Percentiles rank a stretch among this genome's conserved stretches.
Conservation (phyloP, 2,329 filamentous ascomycete genomes). For the Paraphoma sp. region DNA sequence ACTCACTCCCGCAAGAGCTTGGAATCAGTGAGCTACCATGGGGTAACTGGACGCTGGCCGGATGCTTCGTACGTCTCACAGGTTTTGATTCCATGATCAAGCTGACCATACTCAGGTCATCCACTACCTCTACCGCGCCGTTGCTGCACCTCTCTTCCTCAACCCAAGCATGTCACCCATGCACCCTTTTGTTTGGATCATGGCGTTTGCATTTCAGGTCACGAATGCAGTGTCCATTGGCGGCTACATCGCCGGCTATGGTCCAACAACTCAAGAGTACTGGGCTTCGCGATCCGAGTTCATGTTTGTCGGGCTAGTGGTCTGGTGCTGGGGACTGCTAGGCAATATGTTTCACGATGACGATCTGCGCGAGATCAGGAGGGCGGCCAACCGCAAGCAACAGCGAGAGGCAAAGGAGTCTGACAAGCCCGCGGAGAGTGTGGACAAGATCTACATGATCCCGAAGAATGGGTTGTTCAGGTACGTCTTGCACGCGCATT, state of each 20-base stretch:
- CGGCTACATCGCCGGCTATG: constrained; percentile 83
- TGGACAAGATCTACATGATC: constrained; percentile 86
- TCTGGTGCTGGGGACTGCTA: constrained; percentile 79
- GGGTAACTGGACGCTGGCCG: constrained; percentile 79
- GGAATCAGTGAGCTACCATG: constrained; percentile 69
- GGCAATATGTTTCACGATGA: constrained; percentile 91
- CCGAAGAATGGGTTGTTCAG: constrained; percentile 84
- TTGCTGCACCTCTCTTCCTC: constrained; percentile 77
- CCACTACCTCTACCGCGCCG: constrained; percentile 90
- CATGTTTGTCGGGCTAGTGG: constrained; percentile 68
- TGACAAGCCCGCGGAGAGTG: constrained; percentile 56
- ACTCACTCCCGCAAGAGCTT: constrained; percentile 66
- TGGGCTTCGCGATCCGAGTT: constrained; percentile 55
- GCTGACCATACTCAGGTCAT: constrained; percentile 60
- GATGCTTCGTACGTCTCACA: constrained; percentile 61
- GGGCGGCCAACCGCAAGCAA: constrained; percentile 69
- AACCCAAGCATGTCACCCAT: constrained; percentile 94
- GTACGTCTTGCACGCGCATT: constrained; percentile 88
- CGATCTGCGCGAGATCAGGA: constrained; percentile 83
- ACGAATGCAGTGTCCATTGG: constrained; percentile 80
- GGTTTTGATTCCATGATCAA: not conserved
- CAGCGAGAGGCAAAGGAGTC: constrained; percentile 56
- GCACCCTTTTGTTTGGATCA: constrained; percentile 70
- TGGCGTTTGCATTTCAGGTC: constrained; percentile 77
- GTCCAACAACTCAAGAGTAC: constrained; percentile 65